These are phyloP conservation scores for Carpinus fangiana DNA, from an alignment of 306 rosid genomes.

Conservation along the genomic window DNA sequence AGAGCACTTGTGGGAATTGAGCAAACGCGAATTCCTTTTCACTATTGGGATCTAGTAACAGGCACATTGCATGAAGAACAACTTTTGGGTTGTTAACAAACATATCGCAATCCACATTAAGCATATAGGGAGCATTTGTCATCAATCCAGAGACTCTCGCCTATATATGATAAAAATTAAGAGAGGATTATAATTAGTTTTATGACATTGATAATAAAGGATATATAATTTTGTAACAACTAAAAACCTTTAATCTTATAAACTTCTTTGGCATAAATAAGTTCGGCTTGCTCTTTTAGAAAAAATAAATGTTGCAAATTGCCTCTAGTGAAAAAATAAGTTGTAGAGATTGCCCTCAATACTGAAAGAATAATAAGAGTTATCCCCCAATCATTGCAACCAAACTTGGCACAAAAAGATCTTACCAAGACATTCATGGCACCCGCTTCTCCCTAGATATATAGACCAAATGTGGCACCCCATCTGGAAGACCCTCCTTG, in stretches of 20 bases:
- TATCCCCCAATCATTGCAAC: too few relatives aligned
- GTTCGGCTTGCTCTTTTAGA: too few relatives aligned
- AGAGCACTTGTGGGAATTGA: slow-evolving; percentile 58
- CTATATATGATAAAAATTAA: slow-evolving; percentile 19
- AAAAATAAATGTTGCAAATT: too few relatives aligned
- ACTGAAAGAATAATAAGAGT: too few relatives aligned
- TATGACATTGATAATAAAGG: too few relatives aligned
- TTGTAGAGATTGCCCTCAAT: too few relatives aligned
- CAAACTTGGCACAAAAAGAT: background rate
- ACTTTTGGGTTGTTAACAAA: slow-evolving; percentile 55
- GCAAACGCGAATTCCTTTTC: slow-evolving; percentile 56
- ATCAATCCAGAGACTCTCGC: slow-evolving; percentile 68
- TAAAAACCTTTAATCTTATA: too few relatives aligned
- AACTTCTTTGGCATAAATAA: too few relatives aligned
- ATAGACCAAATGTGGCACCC: slow-evolving; percentile 66
- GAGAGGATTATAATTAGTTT: too few relatives aligned
- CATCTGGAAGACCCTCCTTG: slow-evolving; percentile 35
- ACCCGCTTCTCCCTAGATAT: slow-evolving; percentile 79
- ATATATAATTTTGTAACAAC: too few relatives aligned
- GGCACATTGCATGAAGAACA: slow-evolving; percentile 48
- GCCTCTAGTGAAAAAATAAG: too few relatives aligned
- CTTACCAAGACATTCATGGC: slow-evolving; percentile 70
- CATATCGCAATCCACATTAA: slow-evolving; percentile 77
- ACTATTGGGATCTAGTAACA: slow-evolving; percentile 39
- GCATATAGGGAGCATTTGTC: slow-evolving; percentile 64